Evolutionary conservation across 2,329 filamentous ascomycete genomes (phyloP).

Genomic region (Fusarium sarcochroum): DNA sequence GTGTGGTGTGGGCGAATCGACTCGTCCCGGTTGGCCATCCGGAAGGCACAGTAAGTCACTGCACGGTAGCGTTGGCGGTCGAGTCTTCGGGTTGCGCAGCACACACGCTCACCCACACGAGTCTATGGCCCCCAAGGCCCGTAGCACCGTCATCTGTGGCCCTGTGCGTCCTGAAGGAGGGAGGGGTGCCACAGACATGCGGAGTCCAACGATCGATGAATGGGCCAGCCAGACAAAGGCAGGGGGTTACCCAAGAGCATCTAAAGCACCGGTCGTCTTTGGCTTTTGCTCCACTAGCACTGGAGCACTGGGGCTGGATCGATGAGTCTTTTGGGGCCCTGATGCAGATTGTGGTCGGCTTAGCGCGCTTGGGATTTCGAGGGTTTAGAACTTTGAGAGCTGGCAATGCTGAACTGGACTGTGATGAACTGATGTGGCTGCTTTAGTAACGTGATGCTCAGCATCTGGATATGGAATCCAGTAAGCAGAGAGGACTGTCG

Average conservation of each 20-base stretch:
- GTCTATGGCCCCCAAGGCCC: conserved; percentile 40
- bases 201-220: conserved; percentile 40
- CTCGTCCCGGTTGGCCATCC: conserved; percentile 39
- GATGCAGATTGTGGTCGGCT: conserved; percentile 32
- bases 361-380: conserved; percentile 35
- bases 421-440: neutral
- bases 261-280: conserved; percentile 29
- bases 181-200: conserved; percentile 39
- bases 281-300: conserved; percentile 33
- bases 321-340: conserved; percentile 34
- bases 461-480: neutral
- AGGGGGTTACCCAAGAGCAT: conserved; percentile 25
- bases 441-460: neutral
- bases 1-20: conserved; percentile 46
- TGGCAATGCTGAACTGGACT: neutral
- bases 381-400: conserved; percentile 11
- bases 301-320: conserved; percentile 28
- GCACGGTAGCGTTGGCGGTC: conserved; percentile 31
- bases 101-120: conserved; percentile 25
- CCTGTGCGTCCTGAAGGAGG: conserved; percentile 37
- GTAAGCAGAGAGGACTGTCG: neutral
- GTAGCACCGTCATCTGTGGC: conserved; percentile 38
- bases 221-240: conserved; percentile 28
- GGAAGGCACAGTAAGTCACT: conserved; percentile 36
- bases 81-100: conserved; percentile 41